Evolutionary conservation across 495 filamentous ascomycete genomes (phyloP), one percentile per base, ranked within the genome.

Genomic region (Articulospora tetracladia): DNA sequence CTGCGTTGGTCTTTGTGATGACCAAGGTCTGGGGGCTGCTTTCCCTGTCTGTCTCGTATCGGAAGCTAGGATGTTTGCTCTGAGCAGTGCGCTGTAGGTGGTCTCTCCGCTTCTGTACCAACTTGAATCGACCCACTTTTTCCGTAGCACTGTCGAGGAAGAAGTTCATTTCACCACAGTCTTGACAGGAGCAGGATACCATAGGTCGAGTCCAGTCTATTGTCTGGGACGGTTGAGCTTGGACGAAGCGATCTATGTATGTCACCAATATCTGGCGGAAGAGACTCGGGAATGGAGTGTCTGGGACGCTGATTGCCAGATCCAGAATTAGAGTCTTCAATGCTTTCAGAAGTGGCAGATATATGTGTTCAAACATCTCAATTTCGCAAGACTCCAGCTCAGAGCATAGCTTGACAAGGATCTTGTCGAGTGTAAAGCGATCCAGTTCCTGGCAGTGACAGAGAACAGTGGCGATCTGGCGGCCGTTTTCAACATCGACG

Each of bases 81-180:
- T 44, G 11, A 19, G 53, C 3, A n/a, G 22, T 19, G 22, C n/a
- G 20, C 25, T 60, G 19, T 28, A 60, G 27, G 27, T 53, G 50
- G 6, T 23, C 22, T 27, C 49, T 23, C 26, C 48, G 30, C 1
- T 22, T 34, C n/a, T 55, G 47, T 2, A 11, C 17, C 2, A 58
- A 20, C 17, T 26, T 10, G 34, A 55, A 56, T 2, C 49, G 25
- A 15, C 53, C 54, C 0, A 55, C 41, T 13, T 27, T 30, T n/a
- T 58, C 8, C 19, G n/a, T 27, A 23, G 59, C 55, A 28, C 49
- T 50, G 15, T 20, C 47, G 23, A 68, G 50, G 57, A 63, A 63
- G 4, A 8, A 4, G 23, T 65, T 65, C 1, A 68, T 59, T 1
- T 1, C 1, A 0, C 30, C 0, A 48, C 66, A 68, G 36, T 63